Evolutionary conservation across 306 rosid genomes (phyloP), one percentile per base, ranked within the genome.

Genomic region (Herpetospermum pedunculosum): DNA sequence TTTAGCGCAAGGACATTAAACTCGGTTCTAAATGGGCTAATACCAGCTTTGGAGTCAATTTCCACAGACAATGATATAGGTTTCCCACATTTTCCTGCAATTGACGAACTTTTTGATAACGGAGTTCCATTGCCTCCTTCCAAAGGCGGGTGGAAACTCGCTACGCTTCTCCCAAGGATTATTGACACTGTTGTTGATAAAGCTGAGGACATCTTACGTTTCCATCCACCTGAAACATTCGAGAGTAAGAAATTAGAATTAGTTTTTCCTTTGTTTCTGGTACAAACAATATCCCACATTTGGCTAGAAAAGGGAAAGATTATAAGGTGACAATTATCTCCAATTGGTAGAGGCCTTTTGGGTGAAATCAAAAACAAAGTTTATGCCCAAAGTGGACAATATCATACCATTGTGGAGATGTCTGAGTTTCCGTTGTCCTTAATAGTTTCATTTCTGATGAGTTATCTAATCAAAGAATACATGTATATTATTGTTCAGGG

Each of bases 211-310:
- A 8, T 88, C 57, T 83, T 88, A 43, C 89, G 84, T 52, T 91
- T 91, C 35, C 81, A 73, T 58, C 73, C 90, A 5, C 97, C 97
- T 12, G 50, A 75, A 12, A 47, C 92, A 13, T 79, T 88, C 81
- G 73, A 82, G 23, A 80, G 97, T 90, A 55, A 77, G 86, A 8
- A 8, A n/a, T 13, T 1, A n/a, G 11, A n/a, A n/a, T n/a, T n/a
- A n/a, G n/a, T n/a, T n/a, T n/a, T n/a, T n/a, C n/a, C n/a, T n/a
- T n/a, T n/a, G n/a, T n/a, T n/a, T n/a, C n/a, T n/a, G n/a, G n/a
- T n/a, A n/a, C n/a, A n/a, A n/a, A n/a, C n/a, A n/a, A n/a, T n/a
- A n/a, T n/a, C n/a, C n/a, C n/a, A n/a, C n/a, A n/a, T n/a, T n/a
- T n/a, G n/a, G n/a, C n/a, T n/a, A n/a, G n/a, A n/a, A n/a, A n/a